A percentile compares a stretch with the other conserved stretches of the same genome.
phyloP scores from a whole-genome alignment of 1,284 basidiomycete genomes.

The Leccinum huronense region DNA sequence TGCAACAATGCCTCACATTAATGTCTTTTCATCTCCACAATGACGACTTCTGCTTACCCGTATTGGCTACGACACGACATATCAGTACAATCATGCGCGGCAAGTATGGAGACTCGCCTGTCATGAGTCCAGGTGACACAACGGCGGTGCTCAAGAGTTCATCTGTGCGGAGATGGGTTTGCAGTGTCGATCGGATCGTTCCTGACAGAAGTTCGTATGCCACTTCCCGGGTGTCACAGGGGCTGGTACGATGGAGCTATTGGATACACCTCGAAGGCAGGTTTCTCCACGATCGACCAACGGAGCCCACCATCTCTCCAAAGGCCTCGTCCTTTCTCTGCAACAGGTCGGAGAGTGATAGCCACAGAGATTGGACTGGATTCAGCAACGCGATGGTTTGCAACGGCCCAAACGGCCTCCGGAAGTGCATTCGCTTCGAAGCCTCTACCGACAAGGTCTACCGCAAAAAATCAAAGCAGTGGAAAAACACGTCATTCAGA shows the following conservation, averaged over 20 bases:
- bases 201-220: slow-evolving; percentile 50
- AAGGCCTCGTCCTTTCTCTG: neutral
- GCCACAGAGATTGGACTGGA: too few species aligned
- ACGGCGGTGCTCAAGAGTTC: slow-evolving; percentile 11
- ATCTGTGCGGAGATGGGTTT: slow-evolving; percentile 30
- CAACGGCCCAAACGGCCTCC: too few species aligned
- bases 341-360: too few species aligned
- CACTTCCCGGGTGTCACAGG: slow-evolving; percentile 48
- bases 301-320: too few species aligned
- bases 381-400: too few species aligned
- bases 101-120: neutral
- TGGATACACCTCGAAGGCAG: slow-evolving; percentile 38
- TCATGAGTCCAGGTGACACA: slow-evolving; percentile 20
- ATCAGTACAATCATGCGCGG: neutral
- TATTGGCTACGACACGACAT: slow-evolving; percentile 32
- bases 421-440: too few species aligned
- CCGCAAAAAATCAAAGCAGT: too few species aligned
- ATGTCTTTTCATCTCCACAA: slow-evolving; percentile 18
- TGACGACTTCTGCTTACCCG: slow-evolving; percentile 23
- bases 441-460: too few species aligned
- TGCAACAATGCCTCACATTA: slow-evolving; percentile 21
- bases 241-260: slow-evolving; percentile 45
- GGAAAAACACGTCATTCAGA: too few species aligned
- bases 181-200: slow-evolving; percentile 42
- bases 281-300: too few species aligned